Conservation (phyloP, 495 filamentous ascomycete genomes). For the Articulospora tetracladia region DNA sequence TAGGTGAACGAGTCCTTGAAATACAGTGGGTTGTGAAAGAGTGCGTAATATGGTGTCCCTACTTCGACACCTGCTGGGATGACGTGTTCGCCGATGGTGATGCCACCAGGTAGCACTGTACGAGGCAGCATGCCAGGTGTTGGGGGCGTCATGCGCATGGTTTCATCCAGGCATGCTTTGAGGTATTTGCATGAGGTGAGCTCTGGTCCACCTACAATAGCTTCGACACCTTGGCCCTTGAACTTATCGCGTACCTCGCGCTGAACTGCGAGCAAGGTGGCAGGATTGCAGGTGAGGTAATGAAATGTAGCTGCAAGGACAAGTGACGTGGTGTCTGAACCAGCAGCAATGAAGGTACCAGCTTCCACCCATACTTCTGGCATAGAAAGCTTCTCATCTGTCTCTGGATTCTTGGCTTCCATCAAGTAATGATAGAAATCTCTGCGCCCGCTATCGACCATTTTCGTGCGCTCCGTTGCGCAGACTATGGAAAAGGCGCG, state of each 20-base stretch:
- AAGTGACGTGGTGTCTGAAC: conserved; percentile 56
- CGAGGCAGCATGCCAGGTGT: conserved; percentile 61
- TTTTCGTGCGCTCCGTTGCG: conserved; percentile 10
- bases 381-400: conserved; percentile 26
- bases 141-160: conserved; percentile 51
- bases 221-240: conserved; percentile 16
- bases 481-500: conserved; percentile 12
- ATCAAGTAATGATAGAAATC: conserved; percentile 53
- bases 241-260: conserved; percentile 51
- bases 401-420: conserved; percentile 54
- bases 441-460: neutral
- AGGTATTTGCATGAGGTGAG: conserved; percentile 44
- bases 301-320: conserved; percentile 44
- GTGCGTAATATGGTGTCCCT: conserved; percentile 44
- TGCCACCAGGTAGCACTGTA: conserved; percentile 46
- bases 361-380: conserved; percentile 9
- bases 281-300: conserved; percentile 54
- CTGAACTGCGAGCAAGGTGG: conserved; percentile 50
- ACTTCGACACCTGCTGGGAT: conserved; percentile 44
- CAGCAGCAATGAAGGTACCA: conserved; percentile 29
- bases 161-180: conserved; percentile 57
- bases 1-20: conserved; percentile 43
- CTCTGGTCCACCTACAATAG: conserved; percentile 44
- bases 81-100: conserved; percentile 39
- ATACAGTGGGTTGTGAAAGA: conserved; percentile 51